A percentile compares a stretch with the other conserved stretches of the same genome.
Conservation (phyloP, 1,284 basidiomycete genomes). For the Pascua guehoae region DNA sequence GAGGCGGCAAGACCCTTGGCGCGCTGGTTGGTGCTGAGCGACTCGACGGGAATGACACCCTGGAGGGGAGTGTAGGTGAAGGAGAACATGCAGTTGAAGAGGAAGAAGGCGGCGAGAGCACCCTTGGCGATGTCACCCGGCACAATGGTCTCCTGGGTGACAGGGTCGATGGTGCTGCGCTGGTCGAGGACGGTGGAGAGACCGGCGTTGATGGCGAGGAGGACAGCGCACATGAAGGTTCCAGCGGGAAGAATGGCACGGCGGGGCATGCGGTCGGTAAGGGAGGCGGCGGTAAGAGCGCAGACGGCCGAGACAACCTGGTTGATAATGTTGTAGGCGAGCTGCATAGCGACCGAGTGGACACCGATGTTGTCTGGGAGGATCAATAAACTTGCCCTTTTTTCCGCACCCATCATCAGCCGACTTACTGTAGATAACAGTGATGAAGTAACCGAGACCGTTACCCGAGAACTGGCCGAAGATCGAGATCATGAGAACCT, state of each 20-base stretch:
- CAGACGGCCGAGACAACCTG: constrained; percentile 56
- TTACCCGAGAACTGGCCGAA: constrained; percentile 55
- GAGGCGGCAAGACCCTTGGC: constrained; percentile 58
- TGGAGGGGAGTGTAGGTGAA: constrained; percentile 42
- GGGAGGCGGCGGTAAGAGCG: constrained; percentile 46
- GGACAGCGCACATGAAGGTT: constrained; percentile 29
- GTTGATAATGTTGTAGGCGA: constrained; percentile 59
- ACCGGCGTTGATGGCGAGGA: constrained; percentile 39
- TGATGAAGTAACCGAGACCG: constrained; percentile 54
- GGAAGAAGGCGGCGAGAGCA: constrained; percentile 44
- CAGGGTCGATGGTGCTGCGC: background rate
- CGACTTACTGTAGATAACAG: constrained; percentile 15
- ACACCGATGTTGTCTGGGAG: constrained; percentile 24
- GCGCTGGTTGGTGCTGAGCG: constrained; percentile 89
- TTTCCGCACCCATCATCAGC: background rate
- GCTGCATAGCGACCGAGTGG: constrained; percentile 36
- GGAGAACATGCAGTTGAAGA: constrained; percentile 29
- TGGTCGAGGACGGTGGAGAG: constrained; percentile 26
- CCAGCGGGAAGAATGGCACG: constrained; percentile 33
- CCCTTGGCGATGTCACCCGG: constrained; percentile 1
- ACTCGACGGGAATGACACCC: constrained; percentile 83
- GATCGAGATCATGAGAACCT: constrained; percentile 42
- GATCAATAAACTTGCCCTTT: too few species aligned
- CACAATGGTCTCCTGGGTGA: too few species aligned
- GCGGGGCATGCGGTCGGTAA: constrained; percentile 34